These are phyloP conservation scores for Ophiocordyceps camponoti-rufipedis DNA, from an alignment of 2,329 filamentous ascomycete species.

Conservation along the genomic window DNA sequence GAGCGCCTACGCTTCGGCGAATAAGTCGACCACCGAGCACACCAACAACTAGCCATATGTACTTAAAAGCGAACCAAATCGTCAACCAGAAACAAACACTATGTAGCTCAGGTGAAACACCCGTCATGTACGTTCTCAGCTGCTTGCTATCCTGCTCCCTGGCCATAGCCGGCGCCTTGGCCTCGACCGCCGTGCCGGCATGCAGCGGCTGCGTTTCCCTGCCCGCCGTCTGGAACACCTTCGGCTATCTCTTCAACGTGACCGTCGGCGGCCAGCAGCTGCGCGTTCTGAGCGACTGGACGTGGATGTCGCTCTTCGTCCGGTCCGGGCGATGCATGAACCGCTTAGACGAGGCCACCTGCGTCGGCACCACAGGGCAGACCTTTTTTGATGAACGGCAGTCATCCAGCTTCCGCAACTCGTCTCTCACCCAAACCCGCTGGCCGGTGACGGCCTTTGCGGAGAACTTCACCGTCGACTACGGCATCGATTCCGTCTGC, in stretches of 20 bases:
- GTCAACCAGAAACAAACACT: neutral
- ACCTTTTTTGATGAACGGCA: neutral
- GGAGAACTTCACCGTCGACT: conserved; percentile 1
- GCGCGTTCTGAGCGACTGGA: conserved; percentile 1
- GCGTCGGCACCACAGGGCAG: neutral
- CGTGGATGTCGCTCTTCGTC: conserved; percentile 1
- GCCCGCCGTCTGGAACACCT: conserved; percentile 1
- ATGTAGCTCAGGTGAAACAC: no score
- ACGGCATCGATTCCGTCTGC: neutral
- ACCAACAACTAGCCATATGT: neutral
- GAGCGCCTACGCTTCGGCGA: neutral
- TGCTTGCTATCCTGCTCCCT: neutral
- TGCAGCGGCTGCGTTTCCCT: neutral
- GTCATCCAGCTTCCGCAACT: neutral
- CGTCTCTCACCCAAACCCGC: neutral
- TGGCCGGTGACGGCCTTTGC: conserved; percentile 1
- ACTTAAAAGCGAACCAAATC: neutral
- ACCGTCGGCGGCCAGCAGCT: conserved; percentile 1
- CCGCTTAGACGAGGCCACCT: neutral
- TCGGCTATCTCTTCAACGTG: conserved; percentile 1
- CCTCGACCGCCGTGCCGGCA: neutral
- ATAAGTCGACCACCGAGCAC: neutral
- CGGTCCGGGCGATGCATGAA: conserved; percentile 1
- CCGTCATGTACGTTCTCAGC: neutral
- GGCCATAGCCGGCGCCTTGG: neutral